phyloP scores from a whole-genome alignment of 2,329 filamentous ascomycete species.

The Colletotrichum destructivum region DNA sequence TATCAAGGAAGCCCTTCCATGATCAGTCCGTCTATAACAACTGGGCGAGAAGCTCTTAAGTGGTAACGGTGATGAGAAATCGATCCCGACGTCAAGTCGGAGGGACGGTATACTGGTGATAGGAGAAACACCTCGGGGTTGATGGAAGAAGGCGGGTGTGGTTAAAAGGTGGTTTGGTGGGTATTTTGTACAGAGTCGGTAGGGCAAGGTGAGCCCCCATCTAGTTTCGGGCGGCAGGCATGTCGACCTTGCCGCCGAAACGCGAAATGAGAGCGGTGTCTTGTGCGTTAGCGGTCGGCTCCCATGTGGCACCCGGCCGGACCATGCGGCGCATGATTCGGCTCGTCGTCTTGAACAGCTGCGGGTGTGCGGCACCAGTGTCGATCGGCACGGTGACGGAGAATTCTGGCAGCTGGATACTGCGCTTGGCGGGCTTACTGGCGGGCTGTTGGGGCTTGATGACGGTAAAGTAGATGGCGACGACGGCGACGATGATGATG shows the following conservation, averaged over 20 bases:
- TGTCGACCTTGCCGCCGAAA: constrained; percentile 37
- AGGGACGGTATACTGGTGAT: constrained; percentile 22
- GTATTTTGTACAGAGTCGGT: constrained; percentile 36
- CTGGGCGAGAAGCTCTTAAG: constrained; percentile 22
- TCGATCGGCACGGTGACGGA: constrained; percentile 44
- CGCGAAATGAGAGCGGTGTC: not conserved
- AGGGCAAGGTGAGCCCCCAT: not conserved
- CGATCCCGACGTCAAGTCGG: constrained; percentile 41
- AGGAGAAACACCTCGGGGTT: not conserved
- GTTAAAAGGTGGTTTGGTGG: constrained; percentile 18
- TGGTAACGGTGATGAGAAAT: constrained; percentile 34
- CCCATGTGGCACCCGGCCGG: constrained; percentile 24
- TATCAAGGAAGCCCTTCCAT: constrained; percentile 15
- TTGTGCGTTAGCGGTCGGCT: constrained; percentile 24
- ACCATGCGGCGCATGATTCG: constrained; percentile 39
- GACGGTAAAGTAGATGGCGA: constrained; percentile 65
- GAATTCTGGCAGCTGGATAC: constrained; percentile 45
- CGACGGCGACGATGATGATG: constrained; percentile 65
- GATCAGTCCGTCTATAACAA: constrained; percentile 40
- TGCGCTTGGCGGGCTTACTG: constrained; percentile 48
- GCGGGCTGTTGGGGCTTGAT: constrained; percentile 49
- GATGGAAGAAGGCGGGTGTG: constrained; percentile 3
- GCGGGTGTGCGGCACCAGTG: constrained; percentile 15
- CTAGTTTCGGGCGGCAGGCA: constrained; percentile 37
- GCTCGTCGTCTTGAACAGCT: constrained; percentile 29